Base-by-base conservation (phyloP, 192 early-diverging fungal genomes). In the Mortierella claussenii region DNA sequence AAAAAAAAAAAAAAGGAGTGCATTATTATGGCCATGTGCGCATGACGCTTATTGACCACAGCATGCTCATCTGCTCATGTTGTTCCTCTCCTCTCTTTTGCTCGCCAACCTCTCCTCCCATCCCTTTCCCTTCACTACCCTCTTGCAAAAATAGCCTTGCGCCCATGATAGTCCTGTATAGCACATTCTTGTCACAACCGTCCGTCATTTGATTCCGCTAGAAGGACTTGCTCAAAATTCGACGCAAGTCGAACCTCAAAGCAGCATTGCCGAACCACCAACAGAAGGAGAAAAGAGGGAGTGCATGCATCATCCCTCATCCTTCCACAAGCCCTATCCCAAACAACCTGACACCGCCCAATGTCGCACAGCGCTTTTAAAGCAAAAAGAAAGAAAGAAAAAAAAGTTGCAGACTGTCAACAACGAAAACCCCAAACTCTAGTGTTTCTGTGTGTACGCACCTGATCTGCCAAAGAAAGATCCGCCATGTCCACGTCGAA, bases 401-500 rank as follows among this genome's bases (percentile, higher is more conserved):
- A 55, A 55, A 30, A 55, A 55, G 28, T 33, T 47, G 50, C 31
- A 57, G n/a, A 58, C 37, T 28, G 8, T 2, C 15, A 20, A 43
- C 3, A 26, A n/a, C n/a, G n/a, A n/a, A n/a, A n/a, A n/a, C n/a
- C n/a, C n/a, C n/a, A n/a, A n/a, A n/a, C n/a, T n/a, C n/a, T n/a
- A n/a, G n/a, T n/a, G n/a, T n/a, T n/a, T n/a, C n/a, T 28, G 18
- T 13, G 28, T 45, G 52, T 60, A 80, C 75, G 60, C 60, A 60
- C 71, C 76, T 70, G 66, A 65, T 66, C 78, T 49, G 63, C 78
- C 76, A 62, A 69, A n/a, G 76, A 78, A 31, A 79, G 61, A 52
- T 74, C 68, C 17, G 75, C 65, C 59, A 84, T 71, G 61, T 84
- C 82, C 15, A 84, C 65, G 24, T 81, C 82, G 30, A 84, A 70